A percentile compares a stretch with the other conserved stretches of the same genome.
Evolutionary conservation across 495 filamentous ascomycete genomes (phyloP).

Genomic region (Chaetomidium leptoderma): DNA sequence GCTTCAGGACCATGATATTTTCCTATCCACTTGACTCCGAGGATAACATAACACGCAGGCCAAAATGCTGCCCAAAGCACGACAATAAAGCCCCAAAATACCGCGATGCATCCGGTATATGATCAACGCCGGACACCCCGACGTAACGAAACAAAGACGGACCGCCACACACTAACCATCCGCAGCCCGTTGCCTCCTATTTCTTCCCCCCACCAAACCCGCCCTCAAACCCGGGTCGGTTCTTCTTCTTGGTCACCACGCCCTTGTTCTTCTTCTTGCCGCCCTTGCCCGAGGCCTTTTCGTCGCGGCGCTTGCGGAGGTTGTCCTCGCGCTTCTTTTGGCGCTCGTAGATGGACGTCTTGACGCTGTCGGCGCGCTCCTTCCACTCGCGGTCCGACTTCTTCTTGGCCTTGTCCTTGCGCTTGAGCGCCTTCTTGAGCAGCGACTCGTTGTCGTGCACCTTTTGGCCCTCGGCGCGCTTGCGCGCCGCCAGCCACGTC

Average conservation of each 20-base stretch:
- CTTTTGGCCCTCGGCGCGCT: conserved; percentile 83
- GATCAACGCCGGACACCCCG: conserved; percentile 10
- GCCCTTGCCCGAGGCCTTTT: conserved; percentile 46
- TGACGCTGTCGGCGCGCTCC: conserved; percentile 70
- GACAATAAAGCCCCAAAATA: conserved; percentile 6
- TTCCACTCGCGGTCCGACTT: conserved; percentile 89
- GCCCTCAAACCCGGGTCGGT: conserved; percentile 83
- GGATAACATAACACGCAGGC: conserved; percentile 9
- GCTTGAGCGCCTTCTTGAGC: conserved; percentile 91
- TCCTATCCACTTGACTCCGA: conserved; percentile 15
- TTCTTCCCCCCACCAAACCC: conserved; percentile 56
- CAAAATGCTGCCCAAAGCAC: conserved; percentile 1
- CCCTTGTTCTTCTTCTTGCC: conserved; percentile 65
- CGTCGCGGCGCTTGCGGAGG: conserved; percentile 75
- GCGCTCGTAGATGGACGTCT: conserved; percentile 67
- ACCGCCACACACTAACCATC: not conserved
- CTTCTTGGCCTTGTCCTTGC: conserved; percentile 82
- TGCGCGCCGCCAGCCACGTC: conserved; percentile 84
- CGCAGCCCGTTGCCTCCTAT: not conserved
- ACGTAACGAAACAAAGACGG: not conserved
- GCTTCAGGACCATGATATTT: conserved; percentile 13
- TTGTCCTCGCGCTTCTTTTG: conserved; percentile 90
- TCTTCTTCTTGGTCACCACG: conserved; percentile 53
- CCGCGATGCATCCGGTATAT: conserved; percentile 6
- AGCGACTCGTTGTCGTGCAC: conserved; percentile 83